Conservation (phyloP, 2,329 filamentous ascomycete genomes). For the Epichloe baconii region DNA sequence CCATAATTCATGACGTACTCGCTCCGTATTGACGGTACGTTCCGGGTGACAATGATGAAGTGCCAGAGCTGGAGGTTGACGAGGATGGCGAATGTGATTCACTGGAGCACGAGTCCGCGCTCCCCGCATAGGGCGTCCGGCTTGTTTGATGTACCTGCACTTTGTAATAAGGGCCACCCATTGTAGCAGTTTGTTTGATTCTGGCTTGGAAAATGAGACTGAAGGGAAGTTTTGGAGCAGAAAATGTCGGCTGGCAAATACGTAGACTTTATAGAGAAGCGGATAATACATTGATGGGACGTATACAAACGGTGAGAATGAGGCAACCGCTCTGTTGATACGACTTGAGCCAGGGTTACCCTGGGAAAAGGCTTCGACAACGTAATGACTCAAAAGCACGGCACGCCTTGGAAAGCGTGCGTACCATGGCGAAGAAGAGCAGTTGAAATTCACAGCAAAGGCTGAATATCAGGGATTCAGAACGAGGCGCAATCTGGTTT, state of each 20-base stretch:
- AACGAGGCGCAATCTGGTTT: background rate
- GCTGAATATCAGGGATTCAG: background rate
- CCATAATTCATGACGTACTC: conserved; percentile 12
- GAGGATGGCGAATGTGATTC: conserved; percentile 11
- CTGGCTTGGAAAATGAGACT: background rate
- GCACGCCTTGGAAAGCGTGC: background rate
- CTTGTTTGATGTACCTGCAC: conserved; percentile 22
- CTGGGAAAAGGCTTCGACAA: background rate
- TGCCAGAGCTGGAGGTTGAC: conserved; percentile 9
- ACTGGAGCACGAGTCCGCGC: conserved; percentile 12
- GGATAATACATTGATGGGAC: background rate
- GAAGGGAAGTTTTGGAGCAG: background rate
- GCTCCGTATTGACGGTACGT: conserved; percentile 20
- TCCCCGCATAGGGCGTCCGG: conserved; percentile 16
- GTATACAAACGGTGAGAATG: background rate
- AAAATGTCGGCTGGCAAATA: background rate
- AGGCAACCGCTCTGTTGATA: background rate
- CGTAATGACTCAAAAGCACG: conserved; percentile 4
- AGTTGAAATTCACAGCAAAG: background rate
- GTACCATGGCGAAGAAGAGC: background rate
- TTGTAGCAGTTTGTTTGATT: conserved; percentile 5
- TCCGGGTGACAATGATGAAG: conserved; percentile 16
- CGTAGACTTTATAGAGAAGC: background rate
- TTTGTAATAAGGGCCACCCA: conserved; percentile 15
- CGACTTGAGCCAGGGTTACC: background rate